A percentile compares a stretch with the other conserved stretches of the same genome.
These are phyloP conservation scores for Flaveria sonorensis DNA, from an alignment of 129 eudicot species.

Conservation along the genomic window DNA sequence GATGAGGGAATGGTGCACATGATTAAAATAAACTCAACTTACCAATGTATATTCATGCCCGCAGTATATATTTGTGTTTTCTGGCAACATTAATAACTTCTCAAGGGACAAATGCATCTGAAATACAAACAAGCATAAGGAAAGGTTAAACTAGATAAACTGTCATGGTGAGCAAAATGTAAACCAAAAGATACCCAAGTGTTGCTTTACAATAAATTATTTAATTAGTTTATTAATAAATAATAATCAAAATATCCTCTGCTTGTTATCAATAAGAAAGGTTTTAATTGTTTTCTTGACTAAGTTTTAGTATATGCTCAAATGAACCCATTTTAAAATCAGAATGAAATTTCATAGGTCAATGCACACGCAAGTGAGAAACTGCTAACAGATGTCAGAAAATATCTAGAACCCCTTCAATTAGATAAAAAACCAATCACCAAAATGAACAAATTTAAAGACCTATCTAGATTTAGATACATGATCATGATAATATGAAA, in stretches of 20 bases:
- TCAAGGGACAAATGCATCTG: constrained; percentile 76
- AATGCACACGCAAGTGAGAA: background rate
- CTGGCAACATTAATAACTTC: constrained; percentile 71
- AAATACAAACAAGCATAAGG: constrained; percentile 17
- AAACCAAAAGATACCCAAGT: background rate
- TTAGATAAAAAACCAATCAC: background rate
- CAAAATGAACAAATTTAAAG: background rate
- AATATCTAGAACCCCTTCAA: background rate
- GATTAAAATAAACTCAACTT: constrained; percentile 31
- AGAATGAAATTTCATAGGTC: background rate
- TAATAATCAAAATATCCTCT: constrained; percentile 1
- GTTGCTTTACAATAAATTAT: background rate
- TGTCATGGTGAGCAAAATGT: constrained; percentile 13
- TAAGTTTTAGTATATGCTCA: background rate
- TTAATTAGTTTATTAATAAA: background rate
- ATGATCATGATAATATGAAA: background rate
- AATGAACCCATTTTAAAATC: background rate
- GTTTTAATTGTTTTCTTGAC: background rate
- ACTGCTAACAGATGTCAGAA: background rate
- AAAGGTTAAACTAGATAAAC: background rate
- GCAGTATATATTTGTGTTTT: constrained; percentile 77
- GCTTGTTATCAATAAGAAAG: background rate
- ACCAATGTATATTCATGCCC: constrained; percentile 96
- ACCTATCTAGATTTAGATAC: background rate
- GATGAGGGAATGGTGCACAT: constrained; percentile 10